phyloP scores from a whole-genome alignment of 1,284 basidiomycete species.

The Cryptococcus floricola region DNA sequence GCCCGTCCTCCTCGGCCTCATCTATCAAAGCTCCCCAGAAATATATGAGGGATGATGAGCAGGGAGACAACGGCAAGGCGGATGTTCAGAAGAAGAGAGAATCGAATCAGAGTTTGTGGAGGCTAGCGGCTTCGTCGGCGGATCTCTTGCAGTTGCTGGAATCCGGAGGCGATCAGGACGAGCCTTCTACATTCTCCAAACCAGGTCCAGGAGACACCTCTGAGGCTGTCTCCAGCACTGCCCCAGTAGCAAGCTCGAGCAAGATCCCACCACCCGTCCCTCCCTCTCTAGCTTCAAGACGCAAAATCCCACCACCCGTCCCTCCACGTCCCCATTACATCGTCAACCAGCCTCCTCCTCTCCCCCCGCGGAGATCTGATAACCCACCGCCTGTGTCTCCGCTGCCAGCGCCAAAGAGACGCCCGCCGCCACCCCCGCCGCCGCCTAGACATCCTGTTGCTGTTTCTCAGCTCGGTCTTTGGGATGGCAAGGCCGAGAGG shows the following conservation, averaged over 20 bases:
- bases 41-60: neutral
- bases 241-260: neutral
- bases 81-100: neutral
- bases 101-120: conserved; percentile 6
- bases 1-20: too few species aligned
- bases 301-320: neutral
- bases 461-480: neutral
- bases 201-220: conserved; percentile 18
- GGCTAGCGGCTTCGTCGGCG: conserved; percentile 20
- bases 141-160: conserved; percentile 36
- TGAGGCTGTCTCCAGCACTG: neutral
- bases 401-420: conserved; percentile 1
- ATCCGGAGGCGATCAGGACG: neutral
- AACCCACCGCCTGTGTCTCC: neutral
- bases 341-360: neutral
- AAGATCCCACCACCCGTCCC: conserved; percentile 23
- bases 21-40: too few species aligned
- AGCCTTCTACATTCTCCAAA: neutral
- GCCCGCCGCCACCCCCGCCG: conserved; percentile 7
- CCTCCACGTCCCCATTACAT: conserved; percentile 1
- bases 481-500: neutral
- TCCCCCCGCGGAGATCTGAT: neutral
- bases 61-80: neutral
- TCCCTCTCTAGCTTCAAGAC: conserved; percentile 2
- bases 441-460: conserved; percentile 4